These are phyloP conservation scores for Syzygium syzygioides DNA, from an alignment of 441 rosid species.

Conservation along the genomic window DNA sequence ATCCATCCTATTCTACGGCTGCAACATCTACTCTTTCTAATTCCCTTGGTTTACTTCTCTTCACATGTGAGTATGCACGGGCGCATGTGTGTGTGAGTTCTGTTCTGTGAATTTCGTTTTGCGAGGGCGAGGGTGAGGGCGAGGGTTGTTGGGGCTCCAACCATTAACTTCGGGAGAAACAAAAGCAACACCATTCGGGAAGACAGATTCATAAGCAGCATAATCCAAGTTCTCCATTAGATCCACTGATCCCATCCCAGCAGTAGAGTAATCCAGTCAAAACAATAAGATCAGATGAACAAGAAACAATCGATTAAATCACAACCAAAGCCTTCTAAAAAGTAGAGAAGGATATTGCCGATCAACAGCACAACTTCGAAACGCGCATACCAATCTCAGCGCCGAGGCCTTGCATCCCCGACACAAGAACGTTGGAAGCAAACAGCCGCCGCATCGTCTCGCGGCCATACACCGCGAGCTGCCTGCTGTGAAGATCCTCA, in stretches of 20 bases:
- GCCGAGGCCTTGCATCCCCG: conserved; percentile 88
- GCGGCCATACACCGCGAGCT: conserved; percentile 93
- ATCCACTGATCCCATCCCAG: not conserved
- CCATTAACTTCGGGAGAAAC: not conserved
- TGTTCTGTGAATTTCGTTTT: not conserved
- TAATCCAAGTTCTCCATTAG: not conserved
- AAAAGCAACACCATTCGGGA: not conserved
- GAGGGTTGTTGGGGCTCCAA: not conserved
- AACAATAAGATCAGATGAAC: not conserved
- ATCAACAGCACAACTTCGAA: not conserved
- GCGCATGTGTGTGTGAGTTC: not conserved
- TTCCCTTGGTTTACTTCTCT: not conserved
- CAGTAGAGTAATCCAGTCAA: not conserved
- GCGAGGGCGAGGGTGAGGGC: not conserved
- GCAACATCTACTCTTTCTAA: not conserved
- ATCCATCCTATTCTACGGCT: not conserved
- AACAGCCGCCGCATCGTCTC: conserved; percentile 90
- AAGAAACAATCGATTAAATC: not conserved
- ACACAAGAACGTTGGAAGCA: conserved; percentile 72
- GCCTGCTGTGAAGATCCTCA: conserved; percentile 93
- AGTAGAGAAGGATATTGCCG: not conserved
- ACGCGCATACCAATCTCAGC: conserved; percentile 67
- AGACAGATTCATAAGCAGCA: not conserved
- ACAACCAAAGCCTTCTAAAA: not conserved
- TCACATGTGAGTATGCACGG: not conserved